Base-by-base conservation (phyloP, 495 filamentous ascomycete species). In the Chaetomium fimeti region DNA sequence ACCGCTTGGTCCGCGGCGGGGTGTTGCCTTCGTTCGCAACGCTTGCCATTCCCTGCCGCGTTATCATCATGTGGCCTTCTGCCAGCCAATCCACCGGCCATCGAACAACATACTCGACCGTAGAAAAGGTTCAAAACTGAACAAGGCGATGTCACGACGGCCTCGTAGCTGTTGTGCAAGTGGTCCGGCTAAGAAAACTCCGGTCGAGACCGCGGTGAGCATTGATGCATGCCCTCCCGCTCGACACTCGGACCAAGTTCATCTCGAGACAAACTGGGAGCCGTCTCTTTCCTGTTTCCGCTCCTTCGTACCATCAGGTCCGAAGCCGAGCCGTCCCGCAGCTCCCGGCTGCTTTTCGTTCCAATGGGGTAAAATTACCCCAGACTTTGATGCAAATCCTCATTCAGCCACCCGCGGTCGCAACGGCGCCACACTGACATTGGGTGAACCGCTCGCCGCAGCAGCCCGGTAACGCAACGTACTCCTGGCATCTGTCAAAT, bases 281-380 rank as follows among this genome's bases (percentile, higher is more conserved):
- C 4, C 16, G 8, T 16, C 24, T 28, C 27, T 20, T 11, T 5
- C 25, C 15, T 29, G 25, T 48, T 49, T 32, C 27, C 7, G 22
- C 6, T 36, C 32, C 56, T n/a, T n/a, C n/a, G n/a, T n/a, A n/a
- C n/a, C 9, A 18, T 40, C 60, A 60, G 57, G 47, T 53, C 63
- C 57, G 61, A 61, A 70, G 66, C 67, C 70, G 68, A 72, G 63
- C 70, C 70, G 70, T 70, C 70, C 70, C 70, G 68, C 61, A 52
- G 53, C 62, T 15, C 20, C 24, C 20, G 55, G 38, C 16, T 58
- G n/a, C 53, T 36, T 22, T 20, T n/a, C 16, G 38, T 56, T 45
- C 20, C 54, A 40, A 45, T n/a, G 27, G 57, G 22, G 48, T 52
- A 15, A 22, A 24, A 40, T 36, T 56, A 55, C 38, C 61, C 36